phyloP scores from a whole-genome alignment of 1,284 basidiomycete species.

The Rhizoctonia solani region DNA sequence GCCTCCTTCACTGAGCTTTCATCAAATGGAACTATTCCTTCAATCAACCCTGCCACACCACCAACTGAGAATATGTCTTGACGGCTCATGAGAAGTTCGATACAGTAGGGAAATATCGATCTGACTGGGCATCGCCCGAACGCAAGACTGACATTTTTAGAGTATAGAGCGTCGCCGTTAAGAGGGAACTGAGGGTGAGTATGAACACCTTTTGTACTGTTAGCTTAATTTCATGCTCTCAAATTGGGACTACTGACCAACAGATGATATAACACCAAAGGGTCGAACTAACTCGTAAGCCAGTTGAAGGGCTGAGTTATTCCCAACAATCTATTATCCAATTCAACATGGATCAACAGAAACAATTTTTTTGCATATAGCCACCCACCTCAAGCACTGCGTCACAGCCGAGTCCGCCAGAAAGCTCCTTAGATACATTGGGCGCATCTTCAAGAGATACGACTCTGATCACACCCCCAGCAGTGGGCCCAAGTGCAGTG shows the following conservation, averaged over 20 bases:
- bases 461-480: slow-evolving; percentile 45
- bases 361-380: not conserved
- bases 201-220: slow-evolving; percentile 36
- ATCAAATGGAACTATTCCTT: slow-evolving; percentile 61
- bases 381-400: slow-evolving; percentile 64
- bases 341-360: not conserved
- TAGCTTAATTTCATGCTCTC: not conserved
- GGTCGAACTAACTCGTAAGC: slow-evolving; percentile 78
- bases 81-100: slow-evolving; percentile 68
- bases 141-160: slow-evolving; percentile 79
- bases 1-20: slow-evolving; percentile 51
- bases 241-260: slow-evolving; percentile 59
- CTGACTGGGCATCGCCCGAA: slow-evolving; percentile 88
- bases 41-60: slow-evolving; percentile 61
- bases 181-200: slow-evolving; percentile 45
- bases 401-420: slow-evolving; percentile 61
- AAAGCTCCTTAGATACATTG: slow-evolving; percentile 55
- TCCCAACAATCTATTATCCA: slow-evolving; percentile 73
- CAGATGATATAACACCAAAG: slow-evolving; percentile 78
- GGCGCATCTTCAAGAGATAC: slow-evolving; percentile 58
- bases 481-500: not conserved
- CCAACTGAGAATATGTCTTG: slow-evolving; percentile 71
- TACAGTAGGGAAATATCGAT: slow-evolving; percentile 73
- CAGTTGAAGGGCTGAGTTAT: slow-evolving; percentile 68
- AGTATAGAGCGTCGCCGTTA: slow-evolving; percentile 62